Conservation (phyloP, 257 asterid genomes). For the Solanum bulbocastanum region DNA sequence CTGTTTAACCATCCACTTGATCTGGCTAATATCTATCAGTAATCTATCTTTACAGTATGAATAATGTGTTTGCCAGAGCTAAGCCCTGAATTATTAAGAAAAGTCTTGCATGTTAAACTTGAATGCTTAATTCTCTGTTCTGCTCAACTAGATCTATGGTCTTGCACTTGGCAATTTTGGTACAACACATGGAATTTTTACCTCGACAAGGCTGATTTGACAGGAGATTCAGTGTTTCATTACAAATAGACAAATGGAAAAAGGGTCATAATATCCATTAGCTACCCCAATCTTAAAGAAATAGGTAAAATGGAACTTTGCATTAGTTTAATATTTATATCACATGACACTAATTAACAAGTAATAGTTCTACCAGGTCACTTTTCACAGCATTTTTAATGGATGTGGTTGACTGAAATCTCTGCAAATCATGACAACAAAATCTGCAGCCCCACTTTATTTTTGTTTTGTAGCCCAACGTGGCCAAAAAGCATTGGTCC, state of each 20-base stretch:
- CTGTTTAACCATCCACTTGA: constrained; percentile 3
- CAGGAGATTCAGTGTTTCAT: background rate
- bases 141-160: background rate
- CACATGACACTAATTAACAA: background rate
- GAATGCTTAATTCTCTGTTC: background rate
- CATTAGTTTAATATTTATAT: background rate
- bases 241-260: background rate
- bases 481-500: background rate
- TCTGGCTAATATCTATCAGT: constrained; percentile 14
- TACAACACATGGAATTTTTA: background rate
- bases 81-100: no score
- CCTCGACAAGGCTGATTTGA: background rate
- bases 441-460: background rate
- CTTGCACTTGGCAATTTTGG: background rate
- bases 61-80: background rate
- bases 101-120: no score
- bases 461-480: background rate
- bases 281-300: background rate
- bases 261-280: background rate
- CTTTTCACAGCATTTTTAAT: background rate
- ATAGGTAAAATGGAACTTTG: background rate
- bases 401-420: background rate
- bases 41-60: background rate
- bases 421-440: background rate
- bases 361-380: background rate